Evolutionary conservation across 73 alveolate genomes (phyloP), one percentile per base, ranked within the genome.

Genomic region (Paramecium sonneborni): DNA sequence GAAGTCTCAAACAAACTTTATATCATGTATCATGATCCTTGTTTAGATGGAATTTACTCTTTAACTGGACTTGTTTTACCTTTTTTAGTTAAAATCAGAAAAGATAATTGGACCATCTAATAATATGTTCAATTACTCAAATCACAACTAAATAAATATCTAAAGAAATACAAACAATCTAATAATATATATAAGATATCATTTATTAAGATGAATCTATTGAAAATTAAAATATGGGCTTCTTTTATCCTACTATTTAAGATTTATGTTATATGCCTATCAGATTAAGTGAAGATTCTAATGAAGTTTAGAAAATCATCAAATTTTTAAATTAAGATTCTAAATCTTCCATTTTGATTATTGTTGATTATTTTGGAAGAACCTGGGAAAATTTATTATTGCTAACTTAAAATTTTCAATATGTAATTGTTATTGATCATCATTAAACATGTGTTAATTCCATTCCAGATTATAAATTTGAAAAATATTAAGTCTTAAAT

Each of bases 11-110:
- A 28, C 20, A 70, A 70, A 32, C 30, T 70, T 12, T 70, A 70
- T 70, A 1, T 70, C 21, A 76, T 76, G 67, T 38, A 76, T 38
- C 88, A 74, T 74, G 88, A 74, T 14, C 88, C 88, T 35, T 76
- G 72, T 38, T 41, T 76, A 39, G 88, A 76, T 76, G 88, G 88
- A 39, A 39, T 76, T 20, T 76, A 76, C 23, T 76, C 88, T 8
- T 11, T 76, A 6, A 24, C 46, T 3, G 72, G 72, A 9, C 6
- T 76, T 18, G 7, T 76, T 30, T 20, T 76, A 14, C 88, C 72
- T 37, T 34, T 76, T 10, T 12, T 76, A 9, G 44, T 57, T 4
- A 39, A 76, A 76, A 76, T 76, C 5, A 35, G 69, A 41, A 32
- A 18, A 12, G 88, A 76, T 28, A 37, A 37, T 15, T 76, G 72